phyloP scores from a whole-genome alignment of 2,329 filamentous ascomycete species.

The Epichloe hybrida region DNA sequence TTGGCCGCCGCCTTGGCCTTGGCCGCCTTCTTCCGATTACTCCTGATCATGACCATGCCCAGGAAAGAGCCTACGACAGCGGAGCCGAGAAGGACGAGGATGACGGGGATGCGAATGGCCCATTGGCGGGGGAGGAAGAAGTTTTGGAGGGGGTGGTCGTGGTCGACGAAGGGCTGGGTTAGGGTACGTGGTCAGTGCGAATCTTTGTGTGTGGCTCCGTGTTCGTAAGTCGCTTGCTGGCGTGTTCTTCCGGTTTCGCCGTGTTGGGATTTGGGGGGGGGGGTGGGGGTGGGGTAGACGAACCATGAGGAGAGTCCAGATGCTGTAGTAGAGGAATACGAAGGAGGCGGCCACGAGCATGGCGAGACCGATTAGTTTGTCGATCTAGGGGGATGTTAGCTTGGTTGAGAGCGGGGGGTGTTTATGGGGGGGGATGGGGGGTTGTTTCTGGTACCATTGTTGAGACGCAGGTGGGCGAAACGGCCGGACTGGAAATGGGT shows the following conservation, averaged over 20 bases:
- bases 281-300: slow-evolving; percentile 11
- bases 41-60: slow-evolving; percentile 95
- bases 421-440: background rate
- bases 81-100: slow-evolving; percentile 80
- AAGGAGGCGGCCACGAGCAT: slow-evolving; percentile 53
- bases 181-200: background rate
- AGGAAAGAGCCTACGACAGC: slow-evolving; percentile 95
- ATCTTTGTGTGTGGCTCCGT: too few species aligned
- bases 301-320: slow-evolving; percentile 98
- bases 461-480: slow-evolving; percentile 7
- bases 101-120: slow-evolving; percentile 97
- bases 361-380: slow-evolving; percentile 62
- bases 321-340: slow-evolving; percentile 75
- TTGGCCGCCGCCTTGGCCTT: slow-evolving; percentile 76
- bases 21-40: slow-evolving; percentile 92
- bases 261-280: background rate
- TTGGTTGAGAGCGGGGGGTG: background rate
- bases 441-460: slow-evolving; percentile 16
- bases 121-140: slow-evolving; percentile 95
- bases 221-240: background rate
- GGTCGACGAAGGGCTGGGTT: slow-evolving; percentile 84
- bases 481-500: background rate
- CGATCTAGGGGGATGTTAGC: slow-evolving; percentile 47
- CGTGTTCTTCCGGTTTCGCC: too few species aligned
- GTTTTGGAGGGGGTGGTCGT: slow-evolving; percentile 82